Base-by-base conservation (phyloP, 805 yeast genomes). In the Myxozyma geophila region DNA sequence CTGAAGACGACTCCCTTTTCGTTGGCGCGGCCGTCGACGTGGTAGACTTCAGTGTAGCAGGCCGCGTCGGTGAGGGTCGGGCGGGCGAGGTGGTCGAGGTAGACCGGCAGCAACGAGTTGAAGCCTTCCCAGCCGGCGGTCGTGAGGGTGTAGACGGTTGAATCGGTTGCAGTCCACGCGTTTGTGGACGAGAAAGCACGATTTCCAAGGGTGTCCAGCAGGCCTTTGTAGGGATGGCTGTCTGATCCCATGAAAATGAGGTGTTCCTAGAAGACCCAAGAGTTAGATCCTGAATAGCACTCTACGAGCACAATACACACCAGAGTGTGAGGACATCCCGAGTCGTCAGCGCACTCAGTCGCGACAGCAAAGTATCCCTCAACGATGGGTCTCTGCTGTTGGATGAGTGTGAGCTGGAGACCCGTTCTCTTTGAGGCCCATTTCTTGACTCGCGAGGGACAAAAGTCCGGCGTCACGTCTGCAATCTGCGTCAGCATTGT, bases 81-180 rank as follows among this genome's bases (percentile, higher is more conserved):
- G 70, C 86, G 75, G 52, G 92, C 75, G 28, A 95, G 76, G 74
- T 95, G 98, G 73, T 95, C 98, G 68, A 95, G 76, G 74, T 93
- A 95, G 2, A 92, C 87, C 0, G 99, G 98, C 37, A 95, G 81
- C 36, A 95, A 77, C 65, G 86, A 82, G 54, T 83, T 84, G 77
- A 95, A 95, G 0, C 98, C 98, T 61, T 90, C 90, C 97, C 97
- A 92, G 9, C 98, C 98, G 0, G 98, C 98, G 44, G 96, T 86
- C 8, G 88, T 83, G 60, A 95, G 79, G 1, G 97, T 91, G 71
- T 95, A 95, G 1, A 92, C 97, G 0, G 99, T 95, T 73, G 90
- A 96, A 76, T 95, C 98, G 4, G 95, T 90, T 0, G 88, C 91
- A 0, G 99, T 95, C 97, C 97, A 92, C 0, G 99, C 99, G 73